These are phyloP conservation scores for Dispira simplex DNA, from an alignment of 192 early-diverging fungal species.

Conservation along the genomic window DNA sequence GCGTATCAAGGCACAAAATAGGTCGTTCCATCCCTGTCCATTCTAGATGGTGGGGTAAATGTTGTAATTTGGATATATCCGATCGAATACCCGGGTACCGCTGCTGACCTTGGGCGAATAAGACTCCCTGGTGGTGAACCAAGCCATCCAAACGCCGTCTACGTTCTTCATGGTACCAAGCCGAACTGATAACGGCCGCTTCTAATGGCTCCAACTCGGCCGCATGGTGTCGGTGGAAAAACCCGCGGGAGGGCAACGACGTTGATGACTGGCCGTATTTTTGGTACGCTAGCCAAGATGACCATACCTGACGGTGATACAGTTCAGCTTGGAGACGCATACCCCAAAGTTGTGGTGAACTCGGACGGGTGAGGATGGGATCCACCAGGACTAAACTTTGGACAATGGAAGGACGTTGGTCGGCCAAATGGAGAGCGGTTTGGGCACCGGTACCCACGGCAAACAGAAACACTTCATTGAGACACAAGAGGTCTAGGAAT, in stretches of 20 bases:
- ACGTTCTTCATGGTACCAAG: not conserved
- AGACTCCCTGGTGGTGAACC: not conserved
- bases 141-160: not conserved
- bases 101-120: not conserved
- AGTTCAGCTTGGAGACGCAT: not conserved
- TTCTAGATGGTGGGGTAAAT: too few species aligned
- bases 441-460: constrained; percentile 2
- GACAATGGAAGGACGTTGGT: not conserved
- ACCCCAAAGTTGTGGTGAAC: not conserved
- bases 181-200: not conserved
- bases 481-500: not conserved
- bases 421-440: not conserved
- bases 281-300: not conserved
- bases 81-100: constrained; percentile 2
- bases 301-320: not conserved
- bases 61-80: not conserved
- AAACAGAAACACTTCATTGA: not conserved
- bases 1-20: too few species aligned
- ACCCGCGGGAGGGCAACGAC: not conserved
- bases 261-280: not conserved
- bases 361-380: not conserved
- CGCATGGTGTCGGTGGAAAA: not conserved
- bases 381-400: not conserved
- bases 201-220: too few species aligned
- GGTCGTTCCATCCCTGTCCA: too few species aligned